Conservation (phyloP, 768 basidiomycete genomes). For the Scleroderma citrinum region DNA sequence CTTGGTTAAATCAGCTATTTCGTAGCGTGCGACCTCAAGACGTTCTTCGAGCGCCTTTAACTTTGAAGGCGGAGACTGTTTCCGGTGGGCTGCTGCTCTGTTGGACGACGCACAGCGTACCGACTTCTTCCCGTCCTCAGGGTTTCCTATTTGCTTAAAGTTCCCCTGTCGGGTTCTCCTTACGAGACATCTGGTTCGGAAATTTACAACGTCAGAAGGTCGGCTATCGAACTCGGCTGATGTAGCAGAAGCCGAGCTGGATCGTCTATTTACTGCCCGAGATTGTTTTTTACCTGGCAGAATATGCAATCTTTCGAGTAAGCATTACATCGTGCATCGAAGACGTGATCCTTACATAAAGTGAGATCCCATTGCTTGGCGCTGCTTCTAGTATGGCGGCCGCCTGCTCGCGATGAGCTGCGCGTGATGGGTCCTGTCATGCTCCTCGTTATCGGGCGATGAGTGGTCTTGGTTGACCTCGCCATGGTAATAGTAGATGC, state of each 20-base stretch:
- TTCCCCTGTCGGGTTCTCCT: neutral
- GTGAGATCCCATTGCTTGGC: too few species aligned
- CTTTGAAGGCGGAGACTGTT: conserved; percentile 27
- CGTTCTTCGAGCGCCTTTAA: conserved; percentile 40
- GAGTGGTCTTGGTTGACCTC: conserved; percentile 5
- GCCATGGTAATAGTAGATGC: conserved; percentile 15
- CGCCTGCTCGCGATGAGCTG: conserved; percentile 20
- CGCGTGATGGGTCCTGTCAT: conserved; percentile 12
- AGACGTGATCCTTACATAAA: too few species aligned
- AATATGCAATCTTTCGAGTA: neutral
- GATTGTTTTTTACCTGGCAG: neutral
- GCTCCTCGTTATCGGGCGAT: conserved; percentile 21
- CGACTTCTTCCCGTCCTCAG: neutral
- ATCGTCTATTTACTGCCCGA: neutral
- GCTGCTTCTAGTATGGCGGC: neutral
- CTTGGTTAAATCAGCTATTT: conserved; percentile 37
- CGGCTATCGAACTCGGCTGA: neutral
- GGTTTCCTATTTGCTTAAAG: neutral
- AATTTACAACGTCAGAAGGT: neutral
- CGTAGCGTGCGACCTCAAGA: conserved; percentile 31
- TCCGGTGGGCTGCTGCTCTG: conserved; percentile 25
- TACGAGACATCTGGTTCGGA: neutral
- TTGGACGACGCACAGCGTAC: neutral
- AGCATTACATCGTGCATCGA: too few species aligned
- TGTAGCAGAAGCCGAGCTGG: neutral